These are phyloP conservation scores for Xylaria sp. DNA, from an alignment of 2,329 filamentous ascomycete genomes.

Conservation along the genomic window DNA sequence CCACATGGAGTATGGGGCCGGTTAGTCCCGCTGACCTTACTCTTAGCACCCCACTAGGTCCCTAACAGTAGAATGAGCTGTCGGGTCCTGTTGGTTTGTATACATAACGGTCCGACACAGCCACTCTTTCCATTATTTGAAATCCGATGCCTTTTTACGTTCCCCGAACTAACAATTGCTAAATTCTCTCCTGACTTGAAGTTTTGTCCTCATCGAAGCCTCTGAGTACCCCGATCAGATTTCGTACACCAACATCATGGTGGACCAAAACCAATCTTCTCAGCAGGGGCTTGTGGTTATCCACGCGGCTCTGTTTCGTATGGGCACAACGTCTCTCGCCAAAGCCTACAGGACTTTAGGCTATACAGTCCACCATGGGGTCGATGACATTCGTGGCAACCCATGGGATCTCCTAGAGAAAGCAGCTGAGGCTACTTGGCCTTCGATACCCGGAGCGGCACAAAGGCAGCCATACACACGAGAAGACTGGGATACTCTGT, in stretches of 20 bases:
- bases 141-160: slow-evolving; percentile 4
- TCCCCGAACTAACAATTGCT: not conserved
- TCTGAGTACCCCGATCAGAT: not conserved
- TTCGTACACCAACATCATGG: slow-evolving; percentile 12
- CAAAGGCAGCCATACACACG: slow-evolving; percentile 14
- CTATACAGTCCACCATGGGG: slow-evolving; percentile 32
- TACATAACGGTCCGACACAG: not conserved
- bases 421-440: slow-evolving; percentile 36
- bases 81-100: not conserved
- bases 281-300: slow-evolving; percentile 30
- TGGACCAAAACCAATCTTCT: slow-evolving; percentile 16
- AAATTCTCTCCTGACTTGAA: not conserved
- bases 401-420: slow-evolving; percentile 27
- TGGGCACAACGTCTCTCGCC: slow-evolving; percentile 34
- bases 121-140: not conserved
- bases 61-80: no score
- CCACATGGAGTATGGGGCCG: not conserved
- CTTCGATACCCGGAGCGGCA: slow-evolving; percentile 15
- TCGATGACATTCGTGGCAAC: slow-evolving; percentile 19
- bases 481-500: slow-evolving; percentile 27
- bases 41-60: not conserved
- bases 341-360: slow-evolving; percentile 19
- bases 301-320: slow-evolving; percentile 33
- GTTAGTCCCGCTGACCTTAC: not conserved
- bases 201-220: not conserved